Conservation (phyloP, 352 stramenopile species). For the Aphanomyces euteiches region DNA sequence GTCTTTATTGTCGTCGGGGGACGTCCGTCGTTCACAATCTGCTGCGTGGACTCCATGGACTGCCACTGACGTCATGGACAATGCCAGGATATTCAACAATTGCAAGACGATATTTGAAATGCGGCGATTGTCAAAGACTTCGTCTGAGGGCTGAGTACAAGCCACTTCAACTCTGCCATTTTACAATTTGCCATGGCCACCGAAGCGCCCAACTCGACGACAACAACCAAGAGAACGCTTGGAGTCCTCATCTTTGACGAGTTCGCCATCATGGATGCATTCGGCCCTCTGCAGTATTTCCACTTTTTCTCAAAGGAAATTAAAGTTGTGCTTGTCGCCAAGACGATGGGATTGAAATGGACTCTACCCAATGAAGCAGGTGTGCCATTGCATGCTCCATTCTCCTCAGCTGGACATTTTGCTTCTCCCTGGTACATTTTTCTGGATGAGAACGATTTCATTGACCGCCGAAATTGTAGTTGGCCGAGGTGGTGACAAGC, state of each 20-base stretch:
- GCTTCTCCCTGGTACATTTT: neutral
- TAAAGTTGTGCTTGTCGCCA: neutral
- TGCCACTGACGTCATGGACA: no score
- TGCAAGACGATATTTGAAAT: no score
- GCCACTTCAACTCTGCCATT: no score
- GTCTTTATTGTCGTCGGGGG: neutral
- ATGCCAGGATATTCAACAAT: no score
- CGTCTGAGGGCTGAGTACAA: no score
- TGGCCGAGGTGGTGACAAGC: neutral
- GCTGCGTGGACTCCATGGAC: no score
- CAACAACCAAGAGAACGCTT: neutral
- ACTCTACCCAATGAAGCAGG: neutral
- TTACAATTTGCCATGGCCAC: no score
- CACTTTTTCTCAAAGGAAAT: neutral
- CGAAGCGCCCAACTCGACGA: no score
- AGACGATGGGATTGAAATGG: neutral
- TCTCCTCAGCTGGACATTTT: neutral
- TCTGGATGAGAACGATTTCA: no score
- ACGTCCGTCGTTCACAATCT: no score
- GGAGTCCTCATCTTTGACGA: constrained; percentile 15
- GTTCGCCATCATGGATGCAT: constrained; percentile 7
- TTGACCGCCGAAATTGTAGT: neutral
- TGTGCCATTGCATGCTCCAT: neutral
- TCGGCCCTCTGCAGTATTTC: constrained; percentile 8
- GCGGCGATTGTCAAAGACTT: no score